Percentiles rank a stretch among this genome's conserved stretches.
These are phyloP conservation scores for Pulveroboletus ravenelii DNA, from an alignment of 768 basidiomycete genomes.

Conservation along the genomic window DNA sequence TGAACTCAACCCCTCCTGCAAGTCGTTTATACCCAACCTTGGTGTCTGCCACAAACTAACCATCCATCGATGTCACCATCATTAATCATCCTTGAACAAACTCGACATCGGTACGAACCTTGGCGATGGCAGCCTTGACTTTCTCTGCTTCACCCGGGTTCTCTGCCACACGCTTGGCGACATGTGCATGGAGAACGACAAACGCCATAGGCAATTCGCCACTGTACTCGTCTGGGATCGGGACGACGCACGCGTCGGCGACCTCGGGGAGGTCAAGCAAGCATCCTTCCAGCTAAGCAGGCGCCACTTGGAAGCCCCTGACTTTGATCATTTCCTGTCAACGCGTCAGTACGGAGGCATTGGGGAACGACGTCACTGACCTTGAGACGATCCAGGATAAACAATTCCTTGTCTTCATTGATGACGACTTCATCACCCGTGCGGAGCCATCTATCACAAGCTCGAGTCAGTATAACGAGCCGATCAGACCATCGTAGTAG, in stretches of 20 bases:
- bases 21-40: constrained; percentile 58
- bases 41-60: constrained; percentile 49
- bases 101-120: constrained; percentile 32
- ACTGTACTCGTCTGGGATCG: constrained; percentile 62
- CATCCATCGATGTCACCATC: background rate
- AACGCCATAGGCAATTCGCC: constrained; percentile 73
- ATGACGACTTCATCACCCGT: constrained; percentile 66
- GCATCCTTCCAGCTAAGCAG: constrained; percentile 67
- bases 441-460: constrained; percentile 49
- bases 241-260: constrained; percentile 58
- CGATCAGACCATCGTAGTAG: background rate
- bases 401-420: constrained; percentile 49
- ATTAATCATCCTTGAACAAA: background rate
- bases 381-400: constrained; percentile 62
- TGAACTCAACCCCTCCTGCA: constrained; percentile 54
- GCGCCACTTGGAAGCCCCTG: constrained; percentile 69
- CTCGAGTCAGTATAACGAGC: background rate
- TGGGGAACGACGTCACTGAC: constrained; percentile 23
- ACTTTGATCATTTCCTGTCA: constrained; percentile 63
- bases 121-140: constrained; percentile 44
- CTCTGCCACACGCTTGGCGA: constrained; percentile 32
- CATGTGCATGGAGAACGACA: constrained; percentile 47
- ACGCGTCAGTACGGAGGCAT: constrained; percentile 2
- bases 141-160: constrained; percentile 27
- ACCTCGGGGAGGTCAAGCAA: constrained; percentile 58